A percentile compares a stretch with the other conserved stretches of the same genome.
Evolutionary conservation across 306 rosid genomes (phyloP).

Genomic region (Vigna radiata): DNA sequence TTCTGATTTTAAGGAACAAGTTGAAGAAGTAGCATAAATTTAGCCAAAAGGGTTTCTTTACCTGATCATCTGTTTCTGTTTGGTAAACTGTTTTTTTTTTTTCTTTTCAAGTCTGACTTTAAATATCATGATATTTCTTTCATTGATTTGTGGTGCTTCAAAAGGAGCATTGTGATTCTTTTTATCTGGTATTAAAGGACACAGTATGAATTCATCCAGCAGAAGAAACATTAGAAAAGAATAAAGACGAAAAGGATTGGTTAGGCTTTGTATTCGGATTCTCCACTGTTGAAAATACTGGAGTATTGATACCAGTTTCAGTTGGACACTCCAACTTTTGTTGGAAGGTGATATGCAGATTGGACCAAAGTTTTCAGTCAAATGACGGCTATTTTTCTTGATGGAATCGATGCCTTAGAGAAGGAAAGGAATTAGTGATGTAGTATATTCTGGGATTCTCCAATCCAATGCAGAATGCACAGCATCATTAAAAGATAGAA

Average conservation of each 20-base stretch:
- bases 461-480: not conserved
- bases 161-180: too few species aligned
- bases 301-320: conserved; percentile 94
- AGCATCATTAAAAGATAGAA: not conserved
- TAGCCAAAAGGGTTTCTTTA: conserved; percentile 43
- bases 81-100: conserved; percentile 10
- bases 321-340: conserved; percentile 71
- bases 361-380: conserved; percentile 64
- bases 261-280: conserved; percentile 55
- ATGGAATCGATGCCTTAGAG: conserved; percentile 72
- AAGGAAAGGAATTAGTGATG: conserved; percentile 84
- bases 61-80: not conserved
- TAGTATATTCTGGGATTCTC: not conserved
- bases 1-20: conserved; percentile 36
- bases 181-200: too few species aligned
- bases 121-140: too few species aligned
- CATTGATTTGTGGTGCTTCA: too few species aligned
- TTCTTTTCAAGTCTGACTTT: not conserved
- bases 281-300: conserved; percentile 80
- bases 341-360: conserved; percentile 70
- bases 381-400: conserved; percentile 78
- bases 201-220: too few species aligned
- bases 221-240: too few species aligned
- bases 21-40: conserved; percentile 38
- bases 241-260: too few species aligned